These are phyloP conservation scores for Blumeria hordei DNA, from an alignment of 2,329 filamentous ascomycete genomes.

Conservation along the genomic window DNA sequence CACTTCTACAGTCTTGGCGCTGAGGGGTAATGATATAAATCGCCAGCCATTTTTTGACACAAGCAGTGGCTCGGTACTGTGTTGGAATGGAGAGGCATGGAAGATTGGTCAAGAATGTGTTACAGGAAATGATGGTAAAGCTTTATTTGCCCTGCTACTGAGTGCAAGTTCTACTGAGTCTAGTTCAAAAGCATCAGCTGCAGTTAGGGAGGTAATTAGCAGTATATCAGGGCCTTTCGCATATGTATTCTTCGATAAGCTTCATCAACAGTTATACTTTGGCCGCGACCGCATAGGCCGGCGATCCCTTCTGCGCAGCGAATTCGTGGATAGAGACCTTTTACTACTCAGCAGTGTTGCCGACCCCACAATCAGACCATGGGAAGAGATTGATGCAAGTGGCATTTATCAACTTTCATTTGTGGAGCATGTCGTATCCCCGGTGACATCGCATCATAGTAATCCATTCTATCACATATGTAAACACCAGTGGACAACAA, in stretches of 20 bases:
- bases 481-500: conserved; percentile 3
- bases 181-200: conserved; percentile 4
- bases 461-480: neutral
- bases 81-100: conserved; percentile 98
- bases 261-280: conserved; percentile 42
- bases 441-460: neutral
- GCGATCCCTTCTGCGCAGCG: conserved; percentile 47
- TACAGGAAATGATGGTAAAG: conserved; percentile 55
- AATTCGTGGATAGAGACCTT: conserved; percentile 17
- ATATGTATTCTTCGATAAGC: conserved; percentile 57
- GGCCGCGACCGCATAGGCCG: conserved; percentile 73
- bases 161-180: conserved; percentile 11
- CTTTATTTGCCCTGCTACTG: conserved; percentile 36
- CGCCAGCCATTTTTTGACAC: conserved; percentile 46
- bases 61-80: conserved; percentile 39
- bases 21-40: conserved; percentile 52
- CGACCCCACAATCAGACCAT: conserved; percentile 26
- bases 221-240: conserved; percentile 64
- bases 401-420: conserved; percentile 35
- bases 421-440: neutral
- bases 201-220: conserved; percentile 28
- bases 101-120: conserved; percentile 33
- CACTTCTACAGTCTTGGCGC: conserved; percentile 65
- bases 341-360: conserved; percentile 50
- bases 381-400: conserved; percentile 65